Evolutionary conservation across 2,329 filamentous ascomycete genomes (phyloP).

Genomic region (Exophiala bonariae): DNA sequence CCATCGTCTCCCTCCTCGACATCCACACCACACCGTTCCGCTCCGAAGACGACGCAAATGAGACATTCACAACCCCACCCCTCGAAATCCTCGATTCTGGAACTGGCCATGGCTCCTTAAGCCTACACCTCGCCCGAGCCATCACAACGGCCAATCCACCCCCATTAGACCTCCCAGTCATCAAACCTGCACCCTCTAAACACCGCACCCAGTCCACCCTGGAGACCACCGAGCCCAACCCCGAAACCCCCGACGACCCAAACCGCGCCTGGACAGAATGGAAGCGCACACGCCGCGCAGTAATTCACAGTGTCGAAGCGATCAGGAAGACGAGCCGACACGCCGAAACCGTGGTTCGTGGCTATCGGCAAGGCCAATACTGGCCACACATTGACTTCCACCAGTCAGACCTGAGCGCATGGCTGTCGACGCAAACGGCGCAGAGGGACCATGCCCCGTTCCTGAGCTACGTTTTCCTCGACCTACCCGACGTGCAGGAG

Average conservation of each 20-base stretch:
- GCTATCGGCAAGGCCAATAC: slow-evolving; percentile 71
- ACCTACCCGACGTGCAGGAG: slow-evolving; percentile 65
- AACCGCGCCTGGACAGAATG: slow-evolving; percentile 45
- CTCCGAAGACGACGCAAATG: slow-evolving; percentile 27
- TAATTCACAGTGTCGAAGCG: slow-evolving; percentile 75
- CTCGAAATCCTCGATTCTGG: slow-evolving; percentile 81
- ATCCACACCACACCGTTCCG: slow-evolving; percentile 58
- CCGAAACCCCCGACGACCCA: too few species aligned
- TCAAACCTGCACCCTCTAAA: too few species aligned
- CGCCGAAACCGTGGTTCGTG: slow-evolving; percentile 64
- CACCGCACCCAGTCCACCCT: too few species aligned
- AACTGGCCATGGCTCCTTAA: slow-evolving; percentile 80
- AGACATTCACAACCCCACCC: slow-evolving; percentile 35
- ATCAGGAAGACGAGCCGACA: slow-evolving; percentile 62
- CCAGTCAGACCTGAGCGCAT: slow-evolving; percentile 64
- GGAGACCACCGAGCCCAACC: too few species aligned
- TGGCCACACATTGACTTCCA: slow-evolving; percentile 72
- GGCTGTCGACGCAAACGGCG: slow-evolving; percentile 49
- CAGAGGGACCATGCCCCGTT: slow-evolving; percentile 53
- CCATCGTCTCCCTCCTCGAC: slow-evolving; percentile 76
- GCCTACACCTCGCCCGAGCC: slow-evolving; percentile 71
- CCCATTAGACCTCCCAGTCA: slow-evolving; percentile 36
- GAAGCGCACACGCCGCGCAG: slow-evolving; percentile 58
- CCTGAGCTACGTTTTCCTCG: slow-evolving; percentile 70
- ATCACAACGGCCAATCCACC: slow-evolving; percentile 69